phyloP scores from a whole-genome alignment of 805 yeast species.

The Hanseniaspora lachancei region DNA sequence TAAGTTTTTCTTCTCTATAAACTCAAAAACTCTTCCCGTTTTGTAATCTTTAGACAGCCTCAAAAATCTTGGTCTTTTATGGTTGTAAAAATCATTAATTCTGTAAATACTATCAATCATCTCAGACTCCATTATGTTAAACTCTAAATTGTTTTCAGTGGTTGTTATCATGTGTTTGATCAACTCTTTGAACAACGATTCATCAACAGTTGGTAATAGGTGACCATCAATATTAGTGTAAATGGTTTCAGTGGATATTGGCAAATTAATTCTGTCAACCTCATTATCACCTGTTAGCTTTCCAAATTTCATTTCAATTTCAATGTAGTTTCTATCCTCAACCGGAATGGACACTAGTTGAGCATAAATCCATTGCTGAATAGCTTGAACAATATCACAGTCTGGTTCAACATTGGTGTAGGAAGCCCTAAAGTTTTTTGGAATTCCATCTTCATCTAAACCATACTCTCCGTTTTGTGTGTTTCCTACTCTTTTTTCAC shows the following conservation, averaged over 20 bases:
- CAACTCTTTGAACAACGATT: constrained; percentile 45
- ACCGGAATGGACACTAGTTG: constrained; percentile 54
- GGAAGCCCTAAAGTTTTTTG: constrained; percentile 29
- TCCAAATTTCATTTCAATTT: constrained; percentile 66
- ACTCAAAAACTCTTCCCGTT: constrained; percentile 54
- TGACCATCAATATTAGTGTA: constrained; percentile 43
- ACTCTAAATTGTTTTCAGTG: constrained; percentile 27
- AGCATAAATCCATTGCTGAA: constrained; percentile 84
- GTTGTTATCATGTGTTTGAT: constrained; percentile 42
- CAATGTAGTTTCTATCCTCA: constrained; percentile 41
- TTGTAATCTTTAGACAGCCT: constrained; percentile 56
- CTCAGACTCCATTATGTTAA: constrained; percentile 48
- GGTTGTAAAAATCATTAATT: constrained; percentile 40
- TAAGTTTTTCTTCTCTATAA: constrained; percentile 62
- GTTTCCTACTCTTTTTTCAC: constrained; percentile 19
- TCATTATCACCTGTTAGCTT: constrained; percentile 49
- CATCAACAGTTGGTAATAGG: constrained; percentile 56
- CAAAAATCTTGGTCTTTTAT: constrained; percentile 47
- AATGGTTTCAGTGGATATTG: constrained; percentile 57
- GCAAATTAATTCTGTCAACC: constrained; percentile 50
- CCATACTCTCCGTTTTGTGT: constrained; percentile 23
- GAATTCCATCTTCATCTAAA: constrained; percentile 21
- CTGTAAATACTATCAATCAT: constrained; percentile 51
- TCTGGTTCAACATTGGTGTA: constrained; percentile 60
- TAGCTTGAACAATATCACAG: constrained; percentile 65